Conservation (phyloP, 2,329 filamentous ascomycete genomes). For the Ilyonectria robusta region DNA sequence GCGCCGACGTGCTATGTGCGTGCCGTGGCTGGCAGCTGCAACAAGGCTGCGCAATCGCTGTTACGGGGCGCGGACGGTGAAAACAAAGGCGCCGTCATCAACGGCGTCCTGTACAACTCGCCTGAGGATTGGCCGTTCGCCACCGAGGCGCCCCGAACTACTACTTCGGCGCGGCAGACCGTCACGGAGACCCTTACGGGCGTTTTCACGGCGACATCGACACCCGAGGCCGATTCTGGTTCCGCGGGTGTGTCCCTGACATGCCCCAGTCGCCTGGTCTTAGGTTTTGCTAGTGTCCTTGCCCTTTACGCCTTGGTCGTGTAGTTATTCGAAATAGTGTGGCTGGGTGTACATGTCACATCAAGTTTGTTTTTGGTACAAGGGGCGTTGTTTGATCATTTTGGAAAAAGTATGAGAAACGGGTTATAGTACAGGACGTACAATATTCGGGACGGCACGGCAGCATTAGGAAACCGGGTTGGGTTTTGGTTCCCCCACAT, state of each 20-base stretch:
- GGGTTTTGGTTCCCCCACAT: not conserved
- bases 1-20: constrained; percentile 74
- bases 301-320: constrained; percentile 3
- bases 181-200: constrained; percentile 49
- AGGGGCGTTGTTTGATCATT: constrained; percentile 13
- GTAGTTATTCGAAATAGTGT: not conserved
- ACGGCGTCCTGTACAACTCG: constrained; percentile 68
- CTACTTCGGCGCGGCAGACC: constrained; percentile 37
- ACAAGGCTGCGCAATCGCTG: constrained; percentile 64
- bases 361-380: not conserved
- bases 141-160: constrained; percentile 44
- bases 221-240: constrained; percentile 45
- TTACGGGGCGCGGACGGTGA: constrained; percentile 54
- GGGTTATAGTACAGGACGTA: not conserved
- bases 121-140: constrained; percentile 59
- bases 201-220: constrained; percentile 54
- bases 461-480: not conserved
- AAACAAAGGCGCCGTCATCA: constrained; percentile 69
- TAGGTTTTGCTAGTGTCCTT: constrained; percentile 33
- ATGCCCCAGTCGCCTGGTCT: constrained; percentile 23
- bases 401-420: not conserved
- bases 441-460: not conserved
- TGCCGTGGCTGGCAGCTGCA: constrained; percentile 62
- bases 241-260: constrained; percentile 22
- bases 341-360: not conserved